A percentile compares a stretch with the other conserved stretches of the same genome.
Evolutionary conservation across 805 yeast genomes (phyloP).

Genomic region (Pichia pseudocactophila): DNA sequence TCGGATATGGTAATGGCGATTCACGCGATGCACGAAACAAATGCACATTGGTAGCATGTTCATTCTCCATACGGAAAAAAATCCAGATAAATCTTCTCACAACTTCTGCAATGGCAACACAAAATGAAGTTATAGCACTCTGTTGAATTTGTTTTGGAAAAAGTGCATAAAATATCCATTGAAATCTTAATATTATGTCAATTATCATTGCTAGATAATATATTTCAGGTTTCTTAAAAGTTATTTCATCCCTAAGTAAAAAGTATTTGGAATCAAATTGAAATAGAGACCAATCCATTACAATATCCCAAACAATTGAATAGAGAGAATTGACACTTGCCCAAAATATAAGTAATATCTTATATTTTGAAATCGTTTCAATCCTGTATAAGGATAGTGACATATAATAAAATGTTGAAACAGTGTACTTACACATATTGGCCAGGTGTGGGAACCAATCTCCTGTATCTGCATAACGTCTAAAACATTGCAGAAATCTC

Average conservation of each 20-base stretch:
- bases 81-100: constrained; percentile 84
- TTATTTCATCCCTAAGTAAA: constrained; percentile 63
- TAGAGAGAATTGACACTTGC: constrained; percentile 66
- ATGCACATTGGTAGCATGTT: constrained; percentile 85
- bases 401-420: constrained; percentile 60
- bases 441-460: constrained; percentile 96
- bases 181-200: constrained; percentile 72
- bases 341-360: constrained; percentile 60
- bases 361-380: constrained; percentile 32
- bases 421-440: constrained; percentile 68
- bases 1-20: constrained; percentile 71
- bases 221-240: constrained; percentile 46
- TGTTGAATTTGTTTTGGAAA: constrained; percentile 74
- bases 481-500: constrained; percentile 82
- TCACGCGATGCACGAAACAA: constrained; percentile 84
- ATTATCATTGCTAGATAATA: constrained; percentile 69
- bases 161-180: constrained; percentile 85
- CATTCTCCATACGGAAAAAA: constrained; percentile 89
- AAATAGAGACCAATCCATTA: constrained; percentile 93
- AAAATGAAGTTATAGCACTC: constrained; percentile 78
- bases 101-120: constrained; percentile 74
- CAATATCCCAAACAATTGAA: constrained; percentile 76
- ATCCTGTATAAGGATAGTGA: constrained; percentile 74
- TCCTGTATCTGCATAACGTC: constrained; percentile 89
- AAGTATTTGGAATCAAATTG: constrained; percentile 52